Conservation (phyloP, 1,284 basidiomycete species). For the Trichosporon coremiiforme region DNA sequence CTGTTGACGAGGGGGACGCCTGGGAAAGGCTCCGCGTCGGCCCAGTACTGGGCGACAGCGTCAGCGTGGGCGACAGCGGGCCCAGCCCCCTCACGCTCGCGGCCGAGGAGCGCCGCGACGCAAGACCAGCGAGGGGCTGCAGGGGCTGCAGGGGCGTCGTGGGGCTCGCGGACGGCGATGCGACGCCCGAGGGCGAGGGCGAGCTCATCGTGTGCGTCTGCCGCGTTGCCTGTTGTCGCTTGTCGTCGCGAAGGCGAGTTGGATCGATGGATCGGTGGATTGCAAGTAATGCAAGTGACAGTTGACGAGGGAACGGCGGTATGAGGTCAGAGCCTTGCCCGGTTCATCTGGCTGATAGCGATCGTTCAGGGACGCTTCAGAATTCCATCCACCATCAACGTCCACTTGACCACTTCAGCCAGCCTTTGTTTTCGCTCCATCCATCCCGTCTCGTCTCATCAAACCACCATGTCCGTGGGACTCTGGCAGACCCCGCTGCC, state of each 20-base stretch:
- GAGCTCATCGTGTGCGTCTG: slow-evolving; percentile 21
- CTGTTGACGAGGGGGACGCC: neutral
- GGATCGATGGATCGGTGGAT: no score
- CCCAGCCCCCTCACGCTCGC: neutral
- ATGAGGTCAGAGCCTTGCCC: slow-evolving; percentile 14
- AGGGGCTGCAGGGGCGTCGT: neutral
- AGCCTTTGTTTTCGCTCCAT: slow-evolving; percentile 8
- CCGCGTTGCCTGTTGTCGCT: neutral
- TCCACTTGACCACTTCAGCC: neutral
- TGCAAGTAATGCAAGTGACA: no score
- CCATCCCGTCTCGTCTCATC: neutral
- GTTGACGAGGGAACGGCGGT: no score
- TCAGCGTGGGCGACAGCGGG: slow-evolving; percentile 14
- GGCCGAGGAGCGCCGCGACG: neutral
- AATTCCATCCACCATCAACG: neutral
- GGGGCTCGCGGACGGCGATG: slow-evolving; percentile 18
- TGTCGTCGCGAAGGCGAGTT: neutral
- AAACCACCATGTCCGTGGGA: slow-evolving; percentile 1
- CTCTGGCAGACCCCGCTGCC: slow-evolving; percentile 33
- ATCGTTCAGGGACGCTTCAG: slow-evolving; percentile 13
- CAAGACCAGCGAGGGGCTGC: neutral
- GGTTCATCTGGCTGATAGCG: neutral
- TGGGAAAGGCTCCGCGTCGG: neutral
- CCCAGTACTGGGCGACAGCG: neutral
- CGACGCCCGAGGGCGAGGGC: slow-evolving; percentile 24